Conservation (phyloP, 1,139 yeast species). For the Candida albicans region DNA sequence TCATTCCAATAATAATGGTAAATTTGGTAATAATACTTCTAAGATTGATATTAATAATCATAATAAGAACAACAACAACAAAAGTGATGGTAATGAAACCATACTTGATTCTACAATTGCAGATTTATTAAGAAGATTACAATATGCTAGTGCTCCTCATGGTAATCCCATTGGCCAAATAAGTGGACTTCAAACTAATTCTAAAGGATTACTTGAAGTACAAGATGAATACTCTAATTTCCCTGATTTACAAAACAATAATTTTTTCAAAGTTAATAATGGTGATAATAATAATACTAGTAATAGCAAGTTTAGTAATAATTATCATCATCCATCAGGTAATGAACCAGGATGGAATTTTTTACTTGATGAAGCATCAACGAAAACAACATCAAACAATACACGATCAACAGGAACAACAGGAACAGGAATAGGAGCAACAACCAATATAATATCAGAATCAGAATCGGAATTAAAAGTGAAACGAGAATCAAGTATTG, state of each 20-base stretch:
- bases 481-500: conserved; percentile 1
- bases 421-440: too few relatives aligned
- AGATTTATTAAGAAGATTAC: conserved; percentile 50
- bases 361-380: conserved; percentile 29
- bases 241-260: conserved; percentile 46
- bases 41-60: conserved; percentile 16
- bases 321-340: conserved; percentile 14
- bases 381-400: not conserved
- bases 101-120: conserved; percentile 55
- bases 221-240: conserved; percentile 44
- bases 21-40: too few relatives aligned
- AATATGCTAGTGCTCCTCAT: conserved; percentile 57
- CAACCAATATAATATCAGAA: too few relatives aligned
- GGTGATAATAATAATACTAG: too few relatives aligned
- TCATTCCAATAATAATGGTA: not conserved
- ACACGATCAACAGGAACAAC: too few relatives aligned
- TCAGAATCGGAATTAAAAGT: conserved; percentile 11
- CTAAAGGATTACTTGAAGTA: conserved; percentile 45
- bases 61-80: conserved; percentile 1
- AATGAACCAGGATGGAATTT: conserved; percentile 39
- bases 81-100: conserved; percentile 8
- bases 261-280: conserved; percentile 22
- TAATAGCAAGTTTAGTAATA: not conserved
- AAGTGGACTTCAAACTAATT: conserved; percentile 37
- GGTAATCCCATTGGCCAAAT: conserved; percentile 45